Evolutionary conservation across 768 basidiomycete species (phyloP), one percentile per base, ranked within the genome.

Genomic region (Tubosaeta sp.): DNA sequence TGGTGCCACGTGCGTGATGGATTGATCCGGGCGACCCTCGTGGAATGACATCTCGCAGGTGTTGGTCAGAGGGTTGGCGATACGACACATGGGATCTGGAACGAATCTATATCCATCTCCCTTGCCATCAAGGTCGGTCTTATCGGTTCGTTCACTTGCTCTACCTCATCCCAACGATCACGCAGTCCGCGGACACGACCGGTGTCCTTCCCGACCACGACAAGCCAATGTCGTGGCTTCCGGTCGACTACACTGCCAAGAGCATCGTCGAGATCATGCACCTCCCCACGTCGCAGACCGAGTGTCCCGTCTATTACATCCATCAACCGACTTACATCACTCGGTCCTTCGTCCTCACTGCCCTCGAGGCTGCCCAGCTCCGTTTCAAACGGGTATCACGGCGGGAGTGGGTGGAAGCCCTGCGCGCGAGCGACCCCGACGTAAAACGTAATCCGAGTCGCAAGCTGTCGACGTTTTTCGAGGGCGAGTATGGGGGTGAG

Each of bases 11-110:
- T 68, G 50, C 52, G 59, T 53, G 8, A 35, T n/a, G 6, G 14
- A 35, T 35, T 35, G 34, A 16, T 14, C 10, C 14, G 14, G 12
- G n/a, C n/a, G 8, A 27, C 45, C 22, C 37, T 37, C 12, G 26
- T 25, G 10, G 4, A 3, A 35, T 27, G 10, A 26, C 5, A 0
- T 4, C 22, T 22, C 33, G 52, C 79, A 52, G 65, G 80, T 13
- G 78, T 82, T n/a, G 79, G 81, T 4, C 81, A 82, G 55, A 74
- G 81, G 68, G 79, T 77, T 2, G 80, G 80, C 1, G 79, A 82
- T 53, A 72, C 76, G 22, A 51, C 41, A 34, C 70, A 73, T 41
- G 79, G 77, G 7, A 72, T 78, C 5, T 80, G 78, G 79, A 81
- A 79, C 62, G 75, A 79, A 55, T 80, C 79, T 1, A 80, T 73